phyloP scores from a whole-genome alignment of 805 yeast genomes.

The Ogataea salicorniae region DNA sequence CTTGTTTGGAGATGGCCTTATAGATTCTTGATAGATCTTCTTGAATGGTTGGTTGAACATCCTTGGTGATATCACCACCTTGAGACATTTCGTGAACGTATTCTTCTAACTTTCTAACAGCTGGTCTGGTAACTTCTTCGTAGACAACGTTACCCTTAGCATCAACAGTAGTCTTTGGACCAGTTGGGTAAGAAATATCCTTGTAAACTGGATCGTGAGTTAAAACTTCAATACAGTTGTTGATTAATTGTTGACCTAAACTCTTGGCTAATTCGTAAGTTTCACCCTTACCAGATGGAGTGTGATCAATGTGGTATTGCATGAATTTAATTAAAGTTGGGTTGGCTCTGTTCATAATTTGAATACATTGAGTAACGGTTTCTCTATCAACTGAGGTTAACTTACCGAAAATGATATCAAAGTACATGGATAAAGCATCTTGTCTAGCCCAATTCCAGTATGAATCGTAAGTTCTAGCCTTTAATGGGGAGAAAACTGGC shows the following conservation, averaged over 20 bases:
- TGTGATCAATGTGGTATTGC: conserved; percentile 88
- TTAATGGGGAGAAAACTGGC: conserved; percentile 84
- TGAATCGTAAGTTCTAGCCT: conserved; percentile 94
- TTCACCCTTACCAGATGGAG: conserved; percentile 82
- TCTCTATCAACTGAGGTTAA: conserved; percentile 89
- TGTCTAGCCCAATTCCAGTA: conserved; percentile 99
- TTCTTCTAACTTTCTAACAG: conserved; percentile 91
- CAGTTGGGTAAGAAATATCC: conserved; percentile 91
- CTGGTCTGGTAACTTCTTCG: conserved; percentile 80
- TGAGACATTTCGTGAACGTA: conserved; percentile 95
- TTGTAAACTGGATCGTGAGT: conserved; percentile 86
- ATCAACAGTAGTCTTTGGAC: conserved; percentile 87
- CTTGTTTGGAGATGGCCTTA: conserved; percentile 74
- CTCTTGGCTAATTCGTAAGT: conserved; percentile 86
- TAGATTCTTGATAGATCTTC: conserved; percentile 82
- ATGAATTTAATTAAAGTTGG: conserved; percentile 91
- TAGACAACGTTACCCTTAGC: conserved; percentile 83
- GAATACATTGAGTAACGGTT: conserved; percentile 92
- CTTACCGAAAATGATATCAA: conserved; percentile 92
- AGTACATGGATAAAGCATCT: conserved; percentile 89
- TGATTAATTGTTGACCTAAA: conserved; percentile 90
- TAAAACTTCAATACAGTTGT: conserved; percentile 85
- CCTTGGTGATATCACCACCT: conserved; percentile 80
- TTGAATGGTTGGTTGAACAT: conserved; percentile 67
- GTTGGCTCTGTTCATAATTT: conserved; percentile 95